Conservation (phyloP, 2,329 filamentous ascomycete genomes). For the Coleophoma eucalyptorum region DNA sequence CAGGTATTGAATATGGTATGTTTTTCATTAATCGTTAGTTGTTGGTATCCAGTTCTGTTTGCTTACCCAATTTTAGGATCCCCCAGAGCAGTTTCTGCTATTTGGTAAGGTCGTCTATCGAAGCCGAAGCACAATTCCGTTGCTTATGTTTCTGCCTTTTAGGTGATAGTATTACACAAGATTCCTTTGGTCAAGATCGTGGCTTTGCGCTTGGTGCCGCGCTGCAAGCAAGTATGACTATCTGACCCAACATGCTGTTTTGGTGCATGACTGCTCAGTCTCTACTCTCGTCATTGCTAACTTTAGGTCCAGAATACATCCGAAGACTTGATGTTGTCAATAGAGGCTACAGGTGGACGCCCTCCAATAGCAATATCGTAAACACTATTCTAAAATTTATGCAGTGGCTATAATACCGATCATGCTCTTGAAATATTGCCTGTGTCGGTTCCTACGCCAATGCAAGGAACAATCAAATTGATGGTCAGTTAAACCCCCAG, state of each 20-base stretch:
- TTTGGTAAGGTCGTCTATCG: constrained; percentile 10
- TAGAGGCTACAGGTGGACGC: constrained; percentile 13
- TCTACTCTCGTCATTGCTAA: background rate
- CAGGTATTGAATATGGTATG: background rate
- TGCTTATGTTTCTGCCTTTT: background rate
- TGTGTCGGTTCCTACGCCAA: constrained; percentile 14
- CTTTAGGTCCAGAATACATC: constrained; percentile 11
- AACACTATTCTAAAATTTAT: constrained; percentile 12
- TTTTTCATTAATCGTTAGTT: background rate
- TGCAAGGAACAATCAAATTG: constrained; percentile 15
- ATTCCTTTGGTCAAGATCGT: constrained; percentile 12
- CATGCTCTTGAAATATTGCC: constrained; percentile 14
- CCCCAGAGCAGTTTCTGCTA: constrained; percentile 13
- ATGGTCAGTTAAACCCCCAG: constrained; percentile 6
- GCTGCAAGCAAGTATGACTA: constrained; percentile 14
- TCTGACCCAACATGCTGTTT: background rate
- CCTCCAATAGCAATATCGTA: constrained; percentile 16
- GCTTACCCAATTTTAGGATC: background rate
- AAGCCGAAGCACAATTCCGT: background rate
- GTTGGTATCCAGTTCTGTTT: background rate
- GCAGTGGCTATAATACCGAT: constrained; percentile 19
- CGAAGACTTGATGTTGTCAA: constrained; percentile 20
- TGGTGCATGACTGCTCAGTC: background rate
- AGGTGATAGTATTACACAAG: constrained; percentile 23
- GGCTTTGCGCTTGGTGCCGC: constrained; percentile 20